Base-by-base conservation (phyloP, 2,329 filamentous ascomycete genomes). In the Aspergillus transmontanensis region DNA sequence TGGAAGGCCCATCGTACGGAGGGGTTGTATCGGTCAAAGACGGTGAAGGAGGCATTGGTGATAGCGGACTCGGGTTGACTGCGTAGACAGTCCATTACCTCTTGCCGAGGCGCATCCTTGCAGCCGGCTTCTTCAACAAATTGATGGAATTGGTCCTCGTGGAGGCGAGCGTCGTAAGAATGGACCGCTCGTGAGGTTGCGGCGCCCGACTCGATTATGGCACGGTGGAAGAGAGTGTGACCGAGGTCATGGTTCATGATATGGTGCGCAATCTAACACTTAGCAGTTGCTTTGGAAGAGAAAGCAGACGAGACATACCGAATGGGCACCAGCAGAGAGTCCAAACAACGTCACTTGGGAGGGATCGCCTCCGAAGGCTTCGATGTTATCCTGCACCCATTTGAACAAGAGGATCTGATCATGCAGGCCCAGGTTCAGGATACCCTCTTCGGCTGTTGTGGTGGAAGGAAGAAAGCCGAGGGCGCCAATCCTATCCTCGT, bases 391-490 rank as follows among this genome's bases (percentile, higher is more conserved):
- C 26, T 71, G 67, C 0, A 70, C 68, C 69, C 64, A 71, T 54
- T 76, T 65, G 21, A 80, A 71, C 3, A 78, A 62, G 21, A 75
- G 68, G 1, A 77, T 63, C 57, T 81, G 73, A 59, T 81, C 79
- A 34, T 69, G 72, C 32, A 78, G 70, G 11, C 77, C 77, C 3
- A 75, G 66, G 58, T 79, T 79, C 16, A 89, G 77, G 45, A 85
- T 68, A 0, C 86, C 88, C 58, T 83, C 83, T 39, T 82, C 82
- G 16, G 82, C 79, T 34, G 85, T 82, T 60, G 85, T 69, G 11
- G 75, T 74, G n/a, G 83, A 87, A 11, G 86, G 84, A 32, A 92
- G 75, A 76, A 94, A 93, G 0, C 91, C 91, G 71, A 92, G 68
- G 73, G 80, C 62, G 69, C 82, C 69, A 76, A 83, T 60, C 67